phyloP scores from a whole-genome alignment of 768 basidiomycete genomes.

The Chlorophyllum brunneum region DNA sequence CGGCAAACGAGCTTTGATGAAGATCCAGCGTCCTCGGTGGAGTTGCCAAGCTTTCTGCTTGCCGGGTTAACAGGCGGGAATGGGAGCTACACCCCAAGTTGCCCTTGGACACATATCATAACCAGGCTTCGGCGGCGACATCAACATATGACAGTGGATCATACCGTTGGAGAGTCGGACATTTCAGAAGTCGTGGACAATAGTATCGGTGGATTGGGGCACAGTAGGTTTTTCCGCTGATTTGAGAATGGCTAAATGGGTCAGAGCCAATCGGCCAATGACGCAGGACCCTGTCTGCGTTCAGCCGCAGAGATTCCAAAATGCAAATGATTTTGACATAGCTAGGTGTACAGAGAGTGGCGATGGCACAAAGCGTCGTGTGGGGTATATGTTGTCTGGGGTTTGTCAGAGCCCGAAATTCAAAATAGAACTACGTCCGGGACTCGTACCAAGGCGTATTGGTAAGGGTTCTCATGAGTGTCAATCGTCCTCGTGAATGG shows the following conservation, averaged over 20 bases:
- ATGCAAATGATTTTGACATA: neutral
- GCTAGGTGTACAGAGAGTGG: conserved; percentile 1
- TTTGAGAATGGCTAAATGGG: neutral
- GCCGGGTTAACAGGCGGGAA: neutral
- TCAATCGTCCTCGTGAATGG: conserved; percentile 30
- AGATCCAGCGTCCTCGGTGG: neutral
- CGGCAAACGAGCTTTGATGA: neutral
- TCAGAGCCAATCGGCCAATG: neutral
- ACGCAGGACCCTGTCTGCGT: neutral
- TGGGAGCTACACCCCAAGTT: neutral
- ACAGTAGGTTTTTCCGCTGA: conserved; percentile 8
- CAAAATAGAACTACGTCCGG: neutral
- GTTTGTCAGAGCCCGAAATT: neutral
- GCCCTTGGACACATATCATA: neutral
- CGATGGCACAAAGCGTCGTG: neutral
- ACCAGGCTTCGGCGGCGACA: neutral
- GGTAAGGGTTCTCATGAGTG: too few relatives aligned
- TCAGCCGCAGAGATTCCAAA: neutral
- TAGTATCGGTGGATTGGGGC: neutral
- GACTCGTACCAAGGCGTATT: neutral
- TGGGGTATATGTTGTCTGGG: neutral
- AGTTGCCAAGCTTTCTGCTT: neutral
- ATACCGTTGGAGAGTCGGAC: conserved; percentile 2
- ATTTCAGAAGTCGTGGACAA: conserved; percentile 6
- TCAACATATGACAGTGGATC: neutral